Conservation (phyloP, 2,329 filamentous ascomycete genomes). For the Xylariaceae sp. region DNA sequence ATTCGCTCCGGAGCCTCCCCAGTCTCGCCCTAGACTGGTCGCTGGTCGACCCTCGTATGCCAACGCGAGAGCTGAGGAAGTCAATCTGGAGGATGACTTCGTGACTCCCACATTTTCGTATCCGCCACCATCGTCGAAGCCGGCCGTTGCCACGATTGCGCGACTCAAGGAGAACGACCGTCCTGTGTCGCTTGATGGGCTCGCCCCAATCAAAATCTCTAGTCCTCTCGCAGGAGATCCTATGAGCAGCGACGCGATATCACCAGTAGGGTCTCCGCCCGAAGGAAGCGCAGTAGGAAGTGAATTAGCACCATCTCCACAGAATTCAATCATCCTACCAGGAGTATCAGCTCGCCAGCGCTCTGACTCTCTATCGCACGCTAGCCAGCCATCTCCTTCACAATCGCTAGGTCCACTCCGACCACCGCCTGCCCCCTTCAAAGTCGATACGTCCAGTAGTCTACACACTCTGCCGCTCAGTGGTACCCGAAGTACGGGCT, state of each 20-base stretch:
- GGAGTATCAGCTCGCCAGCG: constrained; percentile 13
- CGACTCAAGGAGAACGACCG: constrained; percentile 27
- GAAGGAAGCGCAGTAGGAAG: constrained; percentile 3
- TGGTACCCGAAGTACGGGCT: constrained; percentile 3
- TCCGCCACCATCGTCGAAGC: constrained; percentile 30
- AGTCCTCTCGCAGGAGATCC: constrained; percentile 23
- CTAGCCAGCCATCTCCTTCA: constrained; percentile 20
- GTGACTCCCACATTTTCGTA: constrained; percentile 31
- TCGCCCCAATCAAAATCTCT: constrained; percentile 26
- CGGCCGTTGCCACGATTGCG: constrained; percentile 32
- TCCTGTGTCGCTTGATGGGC: constrained; percentile 25
- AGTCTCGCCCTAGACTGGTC: constrained; percentile 28
- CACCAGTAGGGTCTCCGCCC: constrained; percentile 1
- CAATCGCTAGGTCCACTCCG: constrained; percentile 26
- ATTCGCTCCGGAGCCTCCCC: constrained; percentile 23
- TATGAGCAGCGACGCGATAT: constrained; percentile 13
- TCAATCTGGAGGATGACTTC: constrained; percentile 23
- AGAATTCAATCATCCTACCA: constrained; percentile 3
- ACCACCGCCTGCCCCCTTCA: constrained; percentile 29
- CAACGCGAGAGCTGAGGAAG: constrained; percentile 26
- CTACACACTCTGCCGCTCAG: constrained; percentile 18
- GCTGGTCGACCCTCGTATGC: constrained; percentile 34
- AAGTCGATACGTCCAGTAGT: constrained; percentile 27
- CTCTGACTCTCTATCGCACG: constrained; percentile 13
- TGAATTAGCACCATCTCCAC: constrained; percentile 1